A percentile compares a stretch with the other conserved stretches of the same genome.
phyloP scores from a whole-genome alignment of 2,329 filamentous ascomycete genomes.

The Trichophyton rubrum region DNA sequence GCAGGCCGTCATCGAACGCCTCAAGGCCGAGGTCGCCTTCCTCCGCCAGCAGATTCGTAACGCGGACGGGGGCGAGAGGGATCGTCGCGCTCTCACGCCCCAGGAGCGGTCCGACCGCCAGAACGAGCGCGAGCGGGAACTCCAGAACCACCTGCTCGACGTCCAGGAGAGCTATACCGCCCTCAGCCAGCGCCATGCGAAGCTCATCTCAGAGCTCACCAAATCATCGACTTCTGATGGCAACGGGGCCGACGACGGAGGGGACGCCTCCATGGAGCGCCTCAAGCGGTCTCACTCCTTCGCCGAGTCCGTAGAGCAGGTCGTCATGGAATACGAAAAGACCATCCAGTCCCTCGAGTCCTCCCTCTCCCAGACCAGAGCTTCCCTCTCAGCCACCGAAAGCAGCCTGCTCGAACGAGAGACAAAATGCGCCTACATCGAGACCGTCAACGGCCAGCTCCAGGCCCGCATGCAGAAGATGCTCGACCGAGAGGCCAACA shows the following conservation, averaged over 20 bases:
- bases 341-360: conserved; percentile 90
- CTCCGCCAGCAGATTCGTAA: conserved; percentile 85
- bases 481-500: conserved; percentile 79
- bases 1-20: conserved; percentile 79
- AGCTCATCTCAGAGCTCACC: conserved; percentile 84
- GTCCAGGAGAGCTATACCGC: conserved; percentile 88
- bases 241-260: conserved; percentile 43
- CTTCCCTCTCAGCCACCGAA: conserved; percentile 71
- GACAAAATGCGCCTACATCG: conserved; percentile 81
- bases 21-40: conserved; percentile 89
- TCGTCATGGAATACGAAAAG: conserved; percentile 96
- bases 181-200: conserved; percentile 86
- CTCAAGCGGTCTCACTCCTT: conserved; percentile 93
- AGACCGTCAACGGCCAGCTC: conserved; percentile 82
- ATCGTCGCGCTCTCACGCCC: conserved; percentile 38
- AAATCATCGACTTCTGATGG: too few species aligned
- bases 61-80: conserved; percentile 53
- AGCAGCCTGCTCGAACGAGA: conserved; percentile 83
- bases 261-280: conserved; percentile 72
- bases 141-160: conserved; percentile 89
- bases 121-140: conserved; percentile 72
- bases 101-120: conserved; percentile 64
- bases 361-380: conserved; percentile 76
- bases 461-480: conserved; percentile 85
- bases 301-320: conserved; percentile 86